Evolutionary conservation across 2,329 filamentous ascomycete genomes (phyloP), one percentile per base, ranked within the genome.

Genomic region (Microsporum ferrugineum): DNA sequence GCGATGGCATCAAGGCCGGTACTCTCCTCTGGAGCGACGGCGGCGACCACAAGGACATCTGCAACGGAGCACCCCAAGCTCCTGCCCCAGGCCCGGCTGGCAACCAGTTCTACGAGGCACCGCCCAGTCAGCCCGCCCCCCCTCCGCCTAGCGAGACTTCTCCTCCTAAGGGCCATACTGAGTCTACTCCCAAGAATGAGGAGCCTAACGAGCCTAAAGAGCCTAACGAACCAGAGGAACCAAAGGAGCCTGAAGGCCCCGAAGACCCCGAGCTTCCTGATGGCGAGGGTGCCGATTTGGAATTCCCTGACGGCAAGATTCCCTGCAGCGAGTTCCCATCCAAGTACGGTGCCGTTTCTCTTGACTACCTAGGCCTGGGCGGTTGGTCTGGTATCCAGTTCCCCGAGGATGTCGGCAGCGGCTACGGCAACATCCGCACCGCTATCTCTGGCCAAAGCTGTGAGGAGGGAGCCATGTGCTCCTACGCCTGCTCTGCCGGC

Each of bases 401-500:
- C 60, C 77, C 78, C 63, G 85, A 78, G 70, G 75, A 72, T n/a
- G 62, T 77, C 33, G 78, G 79, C 55, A 69, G 78, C 12, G 70
- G 81, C 57, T 87, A 95, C 70, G 79, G 76, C 71, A 81, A 82
- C 63, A 89, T 91, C 63, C 78, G 82, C 58, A 85, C 85, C 45
- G 84, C 81, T 31, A 74, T 85, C 55, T 77, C 77, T 17, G 88
- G 86, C 14, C 75, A 83, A 14, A 75, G 74, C 63, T 92, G 89
- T 77, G 72, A 69, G 6, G 68, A 79, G 7, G 86, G 84, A 57
- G 76, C 79, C 62, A 91, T 91, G 80, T 96, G 92, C 81, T 95
- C 91, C 1, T 97, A 97, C 71, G 86, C 89, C 61, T 99, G 94
- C 79, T 88, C 89, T n/a, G 77, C 85, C 33, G 92, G 92, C 53